These are phyloP conservation scores for Gardenia jasminoides DNA, from an alignment of 257 asterid genomes.

Conservation along the genomic window DNA sequence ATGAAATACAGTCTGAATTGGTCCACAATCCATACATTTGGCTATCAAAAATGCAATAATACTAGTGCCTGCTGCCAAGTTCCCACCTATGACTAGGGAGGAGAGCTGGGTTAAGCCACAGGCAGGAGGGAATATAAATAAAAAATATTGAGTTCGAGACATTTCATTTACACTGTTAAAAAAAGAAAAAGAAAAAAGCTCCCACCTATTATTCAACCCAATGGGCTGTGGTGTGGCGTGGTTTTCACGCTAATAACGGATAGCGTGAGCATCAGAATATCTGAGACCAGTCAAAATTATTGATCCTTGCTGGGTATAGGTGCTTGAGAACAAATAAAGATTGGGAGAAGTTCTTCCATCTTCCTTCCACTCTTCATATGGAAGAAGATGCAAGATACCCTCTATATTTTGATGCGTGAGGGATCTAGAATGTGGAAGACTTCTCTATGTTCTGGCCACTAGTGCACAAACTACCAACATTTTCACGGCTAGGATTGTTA, in stretches of 20 bases:
- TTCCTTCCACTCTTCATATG: neutral
- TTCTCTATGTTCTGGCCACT: neutral
- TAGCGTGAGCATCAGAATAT: conserved; percentile 1
- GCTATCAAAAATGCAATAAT: too few species aligned
- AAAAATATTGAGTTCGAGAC: too few species aligned
- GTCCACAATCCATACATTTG: too few species aligned
- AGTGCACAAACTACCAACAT: neutral
- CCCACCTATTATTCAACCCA: neutral
- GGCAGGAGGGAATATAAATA: too few species aligned
- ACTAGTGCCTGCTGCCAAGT: too few species aligned
- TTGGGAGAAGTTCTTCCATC: neutral
- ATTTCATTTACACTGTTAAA: too few species aligned
- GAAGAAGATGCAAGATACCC: neutral
- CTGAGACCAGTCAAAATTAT: neutral
- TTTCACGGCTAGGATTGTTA: neutral
- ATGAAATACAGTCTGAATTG: too few species aligned
- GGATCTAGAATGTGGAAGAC: too few species aligned
- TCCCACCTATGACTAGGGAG: too few species aligned
- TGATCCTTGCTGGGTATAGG: neutral
- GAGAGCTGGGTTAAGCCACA: too few species aligned
- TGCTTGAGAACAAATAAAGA: neutral
- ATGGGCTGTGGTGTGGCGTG: conserved; percentile 1
- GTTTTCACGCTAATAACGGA: neutral
- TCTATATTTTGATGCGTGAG: neutral
- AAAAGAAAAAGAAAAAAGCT: too few species aligned